Conservation (phyloP, 169 alveolate species). For the Eimeria tenella region DNA sequence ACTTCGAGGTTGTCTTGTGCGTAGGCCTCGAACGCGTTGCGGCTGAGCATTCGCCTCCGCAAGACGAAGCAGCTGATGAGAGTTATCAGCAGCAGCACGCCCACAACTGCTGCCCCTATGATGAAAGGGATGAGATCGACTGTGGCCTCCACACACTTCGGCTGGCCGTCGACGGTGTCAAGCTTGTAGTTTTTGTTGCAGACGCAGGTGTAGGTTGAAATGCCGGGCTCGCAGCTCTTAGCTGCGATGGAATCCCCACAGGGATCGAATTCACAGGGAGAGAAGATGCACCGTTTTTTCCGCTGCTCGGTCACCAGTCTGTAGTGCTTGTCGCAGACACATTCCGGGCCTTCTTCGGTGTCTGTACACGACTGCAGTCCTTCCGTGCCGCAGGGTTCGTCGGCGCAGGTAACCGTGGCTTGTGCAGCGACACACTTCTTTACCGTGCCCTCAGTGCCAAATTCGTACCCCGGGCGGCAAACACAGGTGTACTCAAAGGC, state of each 20-base stretch:
- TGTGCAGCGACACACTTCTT: neutral
- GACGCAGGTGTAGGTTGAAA: conserved; percentile 39
- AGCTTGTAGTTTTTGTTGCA: conserved; percentile 26
- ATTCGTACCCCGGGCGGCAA: conserved; percentile 55
- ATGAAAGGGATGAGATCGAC: conserved; percentile 12
- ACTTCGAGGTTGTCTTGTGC: conserved; percentile 8
- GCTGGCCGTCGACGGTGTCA: conserved; percentile 44
- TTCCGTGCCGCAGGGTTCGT: conserved; percentile 58
- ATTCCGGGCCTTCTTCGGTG: conserved; percentile 30
- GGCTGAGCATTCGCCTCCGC: conserved; percentile 12
- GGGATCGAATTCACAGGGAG: conserved; percentile 38
- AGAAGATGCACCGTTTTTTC: conserved; percentile 24
- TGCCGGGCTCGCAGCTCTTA: conserved; percentile 45
- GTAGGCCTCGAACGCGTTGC: conserved; percentile 31
- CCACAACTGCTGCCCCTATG: conserved; percentile 21
- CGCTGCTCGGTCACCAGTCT: conserved; percentile 38
- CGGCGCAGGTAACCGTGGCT: neutral
- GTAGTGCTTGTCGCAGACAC: conserved; percentile 18
- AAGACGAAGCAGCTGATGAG: conserved; percentile 13
- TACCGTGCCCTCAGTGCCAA: neutral
- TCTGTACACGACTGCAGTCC: conserved; percentile 49
- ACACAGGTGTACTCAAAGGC: conserved; percentile 38
- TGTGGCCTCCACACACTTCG: conserved; percentile 26
- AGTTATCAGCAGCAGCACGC: neutral
- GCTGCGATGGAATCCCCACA: conserved; percentile 35